Percentiles rank a stretch among this genome's conserved stretches.
Conservation (phyloP, 176 grass and related monocot genomes). For the Oryza meyeriana region DNA sequence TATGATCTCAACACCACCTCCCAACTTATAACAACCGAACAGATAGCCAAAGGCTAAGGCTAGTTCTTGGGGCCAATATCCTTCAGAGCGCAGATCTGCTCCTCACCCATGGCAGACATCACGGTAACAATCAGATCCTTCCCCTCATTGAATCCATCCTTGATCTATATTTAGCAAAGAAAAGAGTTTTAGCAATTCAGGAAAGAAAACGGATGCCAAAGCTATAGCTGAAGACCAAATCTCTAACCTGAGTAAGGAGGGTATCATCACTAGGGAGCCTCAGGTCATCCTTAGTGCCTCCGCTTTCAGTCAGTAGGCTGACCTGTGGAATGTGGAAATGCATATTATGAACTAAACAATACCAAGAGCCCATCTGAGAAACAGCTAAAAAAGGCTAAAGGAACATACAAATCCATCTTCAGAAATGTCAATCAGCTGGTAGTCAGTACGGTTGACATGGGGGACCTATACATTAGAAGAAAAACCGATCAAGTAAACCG, state of each 20-base stretch:
- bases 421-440: slow-evolving; percentile 77
- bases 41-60: neutral
- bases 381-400: neutral
- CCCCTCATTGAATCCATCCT: slow-evolving; percentile 44
- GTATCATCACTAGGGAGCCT: slow-evolving; percentile 54
- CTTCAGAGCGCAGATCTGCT: slow-evolving; percentile 59
- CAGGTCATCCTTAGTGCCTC: slow-evolving; percentile 64
- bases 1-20: slow-evolving; percentile 20
- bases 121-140: slow-evolving; percentile 58
- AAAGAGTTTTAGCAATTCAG: neutral
- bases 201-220: neutral
- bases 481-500: slow-evolving; percentile 2
- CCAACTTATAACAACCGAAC: slow-evolving; percentile 3
- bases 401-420: slow-evolving; percentile 69
- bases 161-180: slow-evolving; percentile 31
- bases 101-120: slow-evolving; percentile 60
- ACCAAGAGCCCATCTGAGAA: neutral
- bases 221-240: neutral
- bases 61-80: slow-evolving; percentile 56
- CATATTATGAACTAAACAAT: neutral
- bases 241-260: slow-evolving; percentile 48
- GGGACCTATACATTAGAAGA: slow-evolving; percentile 42
- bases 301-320: slow-evolving; percentile 66
- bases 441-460: slow-evolving; percentile 65
- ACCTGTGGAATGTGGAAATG: slow-evolving; percentile 34